Percentiles rank a stretch among this genome's conserved stretches.
Conservation (phyloP, 306 rosid species). For the Sophora flavescens region DNA sequence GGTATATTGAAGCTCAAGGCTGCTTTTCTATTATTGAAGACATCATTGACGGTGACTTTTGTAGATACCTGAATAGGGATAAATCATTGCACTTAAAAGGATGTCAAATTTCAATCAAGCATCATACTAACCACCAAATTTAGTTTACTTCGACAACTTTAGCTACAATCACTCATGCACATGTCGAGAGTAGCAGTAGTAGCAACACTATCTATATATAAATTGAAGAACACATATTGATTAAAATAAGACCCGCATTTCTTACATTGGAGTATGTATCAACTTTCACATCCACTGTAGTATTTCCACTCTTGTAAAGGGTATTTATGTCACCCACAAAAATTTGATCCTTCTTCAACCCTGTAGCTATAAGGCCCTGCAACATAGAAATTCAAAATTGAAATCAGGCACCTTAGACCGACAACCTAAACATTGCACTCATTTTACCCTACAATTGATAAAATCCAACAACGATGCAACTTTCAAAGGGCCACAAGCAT, state of each 20-base stretch:
- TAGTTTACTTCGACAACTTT: slow-evolving; percentile 23
- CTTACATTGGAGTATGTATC: slow-evolving; percentile 89
- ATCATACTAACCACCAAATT: slow-evolving; percentile 14
- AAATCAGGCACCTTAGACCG: slow-evolving; percentile 39
- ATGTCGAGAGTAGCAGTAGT: slow-evolving; percentile 16
- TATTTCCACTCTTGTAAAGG: slow-evolving; percentile 79
- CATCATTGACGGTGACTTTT: slow-evolving; percentile 72
- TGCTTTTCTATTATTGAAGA: slow-evolving; percentile 71
- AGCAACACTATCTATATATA: slow-evolving; percentile 25
- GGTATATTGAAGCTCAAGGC: slow-evolving; percentile 89
- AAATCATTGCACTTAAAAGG: neutral
- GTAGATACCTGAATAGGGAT: slow-evolving; percentile 69
- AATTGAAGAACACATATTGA: slow-evolving; percentile 11
- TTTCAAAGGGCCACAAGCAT: slow-evolving; percentile 17
- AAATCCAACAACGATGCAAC: slow-evolving; percentile 7
- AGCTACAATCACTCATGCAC: neutral
- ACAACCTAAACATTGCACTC: slow-evolving; percentile 19
- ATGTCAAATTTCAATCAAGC: slow-evolving; percentile 15
- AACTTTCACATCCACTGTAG: slow-evolving; percentile 83
- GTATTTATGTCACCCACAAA: slow-evolving; percentile 85
- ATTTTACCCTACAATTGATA: slow-evolving; percentile 2
- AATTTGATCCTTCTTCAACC: slow-evolving; percentile 83
- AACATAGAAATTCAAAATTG: slow-evolving; percentile 40
- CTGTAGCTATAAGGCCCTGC: slow-evolving; percentile 90
- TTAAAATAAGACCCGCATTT: slow-evolving; percentile 24